A percentile compares a stretch with the other conserved stretches of the same genome.
These are phyloP conservation scores for Pholiota conissans DNA, from an alignment of 768 basidiomycete genomes.

Conservation along the genomic window DNA sequence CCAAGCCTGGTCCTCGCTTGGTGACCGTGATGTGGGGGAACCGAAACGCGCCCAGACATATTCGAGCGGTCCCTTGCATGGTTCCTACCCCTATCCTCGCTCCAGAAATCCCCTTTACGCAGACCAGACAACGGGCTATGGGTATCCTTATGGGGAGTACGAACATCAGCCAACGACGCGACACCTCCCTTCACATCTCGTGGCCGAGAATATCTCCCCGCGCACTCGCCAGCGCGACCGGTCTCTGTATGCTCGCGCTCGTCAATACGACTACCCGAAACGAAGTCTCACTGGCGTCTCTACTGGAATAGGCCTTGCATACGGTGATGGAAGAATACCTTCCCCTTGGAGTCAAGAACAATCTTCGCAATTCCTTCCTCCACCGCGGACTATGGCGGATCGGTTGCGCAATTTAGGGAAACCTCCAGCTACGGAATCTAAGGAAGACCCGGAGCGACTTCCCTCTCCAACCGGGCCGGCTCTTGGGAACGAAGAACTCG, in stretches of 20 bases:
- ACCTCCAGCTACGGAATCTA: constrained; percentile 10
- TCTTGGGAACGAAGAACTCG: constrained; percentile 7
- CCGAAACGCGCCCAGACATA: constrained; percentile 34
- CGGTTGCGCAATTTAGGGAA: constrained; percentile 22
- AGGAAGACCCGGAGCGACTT: constrained; percentile 18
- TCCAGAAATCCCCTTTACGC: constrained; percentile 23
- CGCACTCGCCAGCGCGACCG: constrained; percentile 1
- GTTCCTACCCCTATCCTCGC: constrained; percentile 21
- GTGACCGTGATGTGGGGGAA: constrained; percentile 44
- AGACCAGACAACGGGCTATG: constrained; percentile 19
- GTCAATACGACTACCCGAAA: no score
- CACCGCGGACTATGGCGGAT: constrained; percentile 18
- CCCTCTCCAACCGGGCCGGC: constrained; percentile 29
- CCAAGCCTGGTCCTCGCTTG: constrained; percentile 35
- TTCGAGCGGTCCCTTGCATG: constrained; percentile 17
- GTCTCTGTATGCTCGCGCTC: background rate
- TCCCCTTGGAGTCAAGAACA: background rate
- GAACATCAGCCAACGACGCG: constrained; percentile 17
- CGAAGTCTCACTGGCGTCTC: background rate
- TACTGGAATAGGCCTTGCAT: background rate
- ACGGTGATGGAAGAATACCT: background rate
- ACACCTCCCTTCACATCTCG: constrained; percentile 30
- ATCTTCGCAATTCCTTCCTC: background rate
- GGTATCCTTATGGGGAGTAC: constrained; percentile 1
- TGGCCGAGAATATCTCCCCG: constrained; percentile 20